Evolutionary conservation across 768 basidiomycete species (phyloP).

Genomic region (Lentinula sp.): DNA sequence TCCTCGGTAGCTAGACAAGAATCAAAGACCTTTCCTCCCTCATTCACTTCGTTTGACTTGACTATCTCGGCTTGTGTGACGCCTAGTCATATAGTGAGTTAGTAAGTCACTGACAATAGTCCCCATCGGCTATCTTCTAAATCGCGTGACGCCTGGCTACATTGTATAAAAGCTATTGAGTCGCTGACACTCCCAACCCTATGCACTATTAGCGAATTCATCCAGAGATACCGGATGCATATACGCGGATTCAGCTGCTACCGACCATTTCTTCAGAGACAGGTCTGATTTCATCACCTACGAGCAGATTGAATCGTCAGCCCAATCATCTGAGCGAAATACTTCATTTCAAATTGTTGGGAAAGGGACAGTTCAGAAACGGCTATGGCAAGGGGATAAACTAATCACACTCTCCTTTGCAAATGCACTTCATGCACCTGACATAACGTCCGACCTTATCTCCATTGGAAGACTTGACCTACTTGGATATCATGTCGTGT

Average conservation of each 20-base stretch:
- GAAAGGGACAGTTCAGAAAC: too few species aligned
- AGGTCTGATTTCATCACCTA: background rate
- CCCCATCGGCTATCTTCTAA: too few species aligned
- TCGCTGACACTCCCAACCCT: too few species aligned
- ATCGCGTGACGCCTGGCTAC: too few species aligned
- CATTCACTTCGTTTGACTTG: too few species aligned
- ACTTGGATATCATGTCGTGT: background rate
- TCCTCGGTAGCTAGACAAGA: too few species aligned
- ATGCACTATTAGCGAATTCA: background rate
- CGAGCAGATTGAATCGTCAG: background rate
- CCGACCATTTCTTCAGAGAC: background rate
- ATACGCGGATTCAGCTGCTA: background rate
- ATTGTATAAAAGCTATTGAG: too few species aligned
- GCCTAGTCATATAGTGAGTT: too few species aligned
- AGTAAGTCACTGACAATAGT: too few species aligned
- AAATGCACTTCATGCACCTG: slow-evolving; percentile 6
- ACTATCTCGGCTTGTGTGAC: too few species aligned
- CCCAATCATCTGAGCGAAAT: background rate
- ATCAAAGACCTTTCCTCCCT: too few species aligned
- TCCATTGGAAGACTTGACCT: slow-evolving; percentile 13
- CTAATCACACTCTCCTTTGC: background rate
- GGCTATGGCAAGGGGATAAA: too few species aligned
- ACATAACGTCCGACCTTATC: slow-evolving; percentile 6
- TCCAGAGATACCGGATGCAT: background rate
- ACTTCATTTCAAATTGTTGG: background rate